phyloP scores from a whole-genome alignment of 129 eudicot genomes.

The Escallonia rubra region DNA sequence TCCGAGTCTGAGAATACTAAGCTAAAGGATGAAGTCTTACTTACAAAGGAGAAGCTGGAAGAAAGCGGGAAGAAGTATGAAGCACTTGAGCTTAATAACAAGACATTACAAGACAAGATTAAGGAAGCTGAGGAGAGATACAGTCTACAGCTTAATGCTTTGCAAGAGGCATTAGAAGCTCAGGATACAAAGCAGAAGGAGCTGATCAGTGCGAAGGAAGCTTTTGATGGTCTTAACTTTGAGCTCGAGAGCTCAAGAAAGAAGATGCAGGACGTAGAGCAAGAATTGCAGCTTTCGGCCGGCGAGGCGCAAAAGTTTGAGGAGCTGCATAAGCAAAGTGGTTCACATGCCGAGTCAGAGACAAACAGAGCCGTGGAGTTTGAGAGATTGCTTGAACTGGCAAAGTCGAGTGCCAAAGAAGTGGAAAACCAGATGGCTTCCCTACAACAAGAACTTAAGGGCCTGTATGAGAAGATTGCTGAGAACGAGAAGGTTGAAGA shows the following conservation, averaged over 20 bases:
- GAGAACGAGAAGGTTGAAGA: slow-evolving; percentile 73
- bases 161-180: slow-evolving; percentile 69
- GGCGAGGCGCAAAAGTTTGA: slow-evolving; percentile 63
- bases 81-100: slow-evolving; percentile 50
- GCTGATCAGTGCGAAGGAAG: slow-evolving; percentile 49
- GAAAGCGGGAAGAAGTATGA: slow-evolving; percentile 52
- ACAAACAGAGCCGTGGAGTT: slow-evolving; percentile 65
- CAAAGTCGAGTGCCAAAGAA: slow-evolving; percentile 65
- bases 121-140: slow-evolving; percentile 54
- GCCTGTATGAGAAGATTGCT: slow-evolving; percentile 54
- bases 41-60: slow-evolving; percentile 50
- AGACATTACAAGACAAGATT: slow-evolving; percentile 50
- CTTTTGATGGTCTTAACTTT: slow-evolving; percentile 52
- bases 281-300: slow-evolving; percentile 48
- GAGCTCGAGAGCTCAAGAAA: slow-evolving; percentile 70
- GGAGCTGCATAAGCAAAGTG: slow-evolving; percentile 79
- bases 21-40: slow-evolving; percentile 51
- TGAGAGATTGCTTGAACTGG: slow-evolving; percentile 63
- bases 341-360: slow-evolving; percentile 74
- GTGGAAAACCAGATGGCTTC: slow-evolving; percentile 68
- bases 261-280: slow-evolving; percentile 59
- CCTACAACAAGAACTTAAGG: slow-evolving; percentile 62
- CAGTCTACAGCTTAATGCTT: slow-evolving; percentile 39
- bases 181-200: slow-evolving; percentile 71
- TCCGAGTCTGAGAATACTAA: slow-evolving; percentile 65